Evolutionary conservation across 192 early-diverging fungal genomes (phyloP).

Genomic region (Chytriomyces hyalinus): DNA sequence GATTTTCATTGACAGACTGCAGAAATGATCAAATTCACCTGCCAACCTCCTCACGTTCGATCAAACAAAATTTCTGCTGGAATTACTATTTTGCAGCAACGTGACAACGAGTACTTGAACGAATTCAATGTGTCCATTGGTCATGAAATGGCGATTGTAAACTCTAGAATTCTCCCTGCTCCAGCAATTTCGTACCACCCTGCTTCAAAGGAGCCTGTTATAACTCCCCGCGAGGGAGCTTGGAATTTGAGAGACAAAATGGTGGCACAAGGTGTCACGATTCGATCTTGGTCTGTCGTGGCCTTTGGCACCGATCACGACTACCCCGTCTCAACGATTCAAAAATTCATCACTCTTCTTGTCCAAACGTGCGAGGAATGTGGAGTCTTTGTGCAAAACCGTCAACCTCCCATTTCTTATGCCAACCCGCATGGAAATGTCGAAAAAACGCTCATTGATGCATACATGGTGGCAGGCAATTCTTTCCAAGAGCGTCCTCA

Average conservation of each 20-base stretch:
- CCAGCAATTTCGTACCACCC: slow-evolving; percentile 78
- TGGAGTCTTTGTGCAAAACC: slow-evolving; percentile 63
- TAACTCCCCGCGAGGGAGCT: slow-evolving; percentile 70
- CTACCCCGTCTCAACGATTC: slow-evolving; percentile 56
- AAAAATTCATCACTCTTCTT: slow-evolving; percentile 77
- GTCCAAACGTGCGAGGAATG: slow-evolving; percentile 74
- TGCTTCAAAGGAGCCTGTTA: slow-evolving; percentile 64
- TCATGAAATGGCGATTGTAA: slow-evolving; percentile 68
- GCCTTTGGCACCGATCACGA: slow-evolving; percentile 68
- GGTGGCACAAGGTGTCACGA: slow-evolving; percentile 73
- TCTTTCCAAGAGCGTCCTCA: slow-evolving; percentile 71
- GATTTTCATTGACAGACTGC: slow-evolving; percentile 65
- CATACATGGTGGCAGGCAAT: slow-evolving; percentile 71
- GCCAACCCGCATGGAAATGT: slow-evolving; percentile 69
- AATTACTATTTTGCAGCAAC: slow-evolving; percentile 69
- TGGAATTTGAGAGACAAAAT: slow-evolving; percentile 89
- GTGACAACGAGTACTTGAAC: slow-evolving; percentile 74
- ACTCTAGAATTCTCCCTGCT: slow-evolving; percentile 78
- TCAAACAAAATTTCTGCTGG: slow-evolving; percentile 82
- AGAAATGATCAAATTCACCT: slow-evolving; percentile 95
- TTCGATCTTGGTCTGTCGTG: slow-evolving; percentile 84
- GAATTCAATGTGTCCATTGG: slow-evolving; percentile 77
- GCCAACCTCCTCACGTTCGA: slow-evolving; percentile 82
- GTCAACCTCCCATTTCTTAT: slow-evolving; percentile 64
- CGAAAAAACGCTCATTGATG: slow-evolving; percentile 69